Percentiles rank a stretch among this genome's conserved stretches.
phyloP scores from a whole-genome alignment of 2,329 filamentous ascomycete genomes.

The Aspergillus sp. region DNA sequence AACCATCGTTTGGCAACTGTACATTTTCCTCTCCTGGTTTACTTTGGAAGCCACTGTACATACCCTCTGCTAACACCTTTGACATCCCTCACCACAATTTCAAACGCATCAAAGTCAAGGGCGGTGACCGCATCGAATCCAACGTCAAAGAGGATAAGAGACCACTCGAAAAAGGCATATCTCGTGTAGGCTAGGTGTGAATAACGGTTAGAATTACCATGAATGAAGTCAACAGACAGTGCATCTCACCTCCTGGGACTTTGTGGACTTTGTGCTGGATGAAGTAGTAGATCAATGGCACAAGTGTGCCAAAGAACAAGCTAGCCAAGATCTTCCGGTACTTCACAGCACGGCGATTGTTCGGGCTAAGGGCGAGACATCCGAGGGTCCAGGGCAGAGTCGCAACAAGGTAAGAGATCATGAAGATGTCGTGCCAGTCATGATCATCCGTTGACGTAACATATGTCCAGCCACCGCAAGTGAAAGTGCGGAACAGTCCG shows the following conservation, averaged over 20 bases:
- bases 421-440: conserved; percentile 98
- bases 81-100: conserved; percentile 82
- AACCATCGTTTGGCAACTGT: conserved; percentile 42
- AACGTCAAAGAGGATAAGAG: conserved; percentile 90
- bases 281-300: conserved; percentile 93
- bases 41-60: conserved; percentile 92
- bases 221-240: neutral
- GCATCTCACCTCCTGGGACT: conserved; percentile 76
- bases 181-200: conserved; percentile 78
- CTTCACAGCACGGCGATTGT: conserved; percentile 76
- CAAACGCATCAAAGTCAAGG: conserved; percentile 84
- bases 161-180: conserved; percentile 98
- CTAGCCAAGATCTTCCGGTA: conserved; percentile 82
- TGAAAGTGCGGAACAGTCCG: conserved; percentile 83
- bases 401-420: conserved; percentile 95
- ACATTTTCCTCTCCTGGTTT: conserved; percentile 54
- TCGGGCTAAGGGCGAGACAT: conserved; percentile 82
- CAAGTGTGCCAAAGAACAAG: conserved; percentile 84
- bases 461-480: conserved; percentile 97
- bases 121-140: conserved; percentile 94
- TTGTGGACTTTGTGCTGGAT: conserved; percentile 98
- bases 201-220: conserved; percentile 3
- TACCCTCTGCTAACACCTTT: conserved; percentile 96
- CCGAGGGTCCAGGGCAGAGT: conserved; percentile 94
- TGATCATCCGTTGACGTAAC: conserved; percentile 98